Evolutionary conservation across 2,329 filamentous ascomycete genomes (phyloP).

Genomic region (Xylaria sp.): DNA sequence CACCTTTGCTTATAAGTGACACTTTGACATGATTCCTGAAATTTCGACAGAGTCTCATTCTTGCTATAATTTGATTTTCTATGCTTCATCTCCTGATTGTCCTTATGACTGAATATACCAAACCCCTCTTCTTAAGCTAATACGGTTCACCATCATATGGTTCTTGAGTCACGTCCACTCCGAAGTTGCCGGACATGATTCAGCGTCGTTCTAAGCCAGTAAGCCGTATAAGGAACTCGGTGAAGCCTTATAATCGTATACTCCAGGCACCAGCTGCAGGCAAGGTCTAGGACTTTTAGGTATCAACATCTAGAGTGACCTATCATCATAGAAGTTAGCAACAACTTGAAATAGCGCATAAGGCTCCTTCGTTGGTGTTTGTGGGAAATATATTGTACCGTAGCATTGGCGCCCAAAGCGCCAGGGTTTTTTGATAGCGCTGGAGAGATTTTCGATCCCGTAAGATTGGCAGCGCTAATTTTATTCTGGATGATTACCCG

Average conservation of each 20-base stretch:
- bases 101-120: neutral
- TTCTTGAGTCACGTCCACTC: neutral
- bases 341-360: neutral
- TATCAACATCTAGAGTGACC: neutral
- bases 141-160: neutral
- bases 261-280: neutral
- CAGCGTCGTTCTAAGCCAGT: neutral
- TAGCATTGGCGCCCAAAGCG: neutral
- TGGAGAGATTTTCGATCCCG: conserved; percentile 2
- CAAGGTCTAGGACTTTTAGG: neutral
- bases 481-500: neutral
- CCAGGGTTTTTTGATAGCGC: neutral
- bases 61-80: neutral
- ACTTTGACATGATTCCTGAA: neutral
- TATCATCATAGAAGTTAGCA: neutral
- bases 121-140: neutral
- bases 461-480: neutral
- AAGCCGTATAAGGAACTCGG: neutral
- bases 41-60: neutral
- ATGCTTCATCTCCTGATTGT: neutral
- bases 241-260: neutral
- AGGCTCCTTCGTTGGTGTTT: neutral
- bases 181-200: neutral
- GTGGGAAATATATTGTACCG: neutral
- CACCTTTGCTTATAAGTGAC: neutral